A percentile compares a stretch with the other conserved stretches of the same genome.
phyloP scores from a whole-genome alignment of 805 yeast genomes.

The Candida lessepsii region DNA sequence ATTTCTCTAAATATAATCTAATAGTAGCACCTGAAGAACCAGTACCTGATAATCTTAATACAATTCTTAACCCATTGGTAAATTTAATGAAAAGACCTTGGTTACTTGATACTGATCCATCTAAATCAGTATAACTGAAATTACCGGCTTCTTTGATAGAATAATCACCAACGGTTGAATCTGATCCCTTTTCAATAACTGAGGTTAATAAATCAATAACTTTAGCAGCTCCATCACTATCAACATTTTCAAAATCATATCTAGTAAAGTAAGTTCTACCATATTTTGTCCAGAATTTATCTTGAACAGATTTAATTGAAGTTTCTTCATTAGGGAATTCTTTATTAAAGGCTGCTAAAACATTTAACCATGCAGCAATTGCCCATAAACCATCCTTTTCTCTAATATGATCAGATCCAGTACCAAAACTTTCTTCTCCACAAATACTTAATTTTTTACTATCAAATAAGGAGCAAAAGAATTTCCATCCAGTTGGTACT shows the following conservation, averaged over 20 bases:
- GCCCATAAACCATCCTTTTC: conserved; percentile 99
- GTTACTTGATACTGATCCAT: conserved; percentile 81
- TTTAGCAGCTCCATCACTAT: conserved; percentile 68
- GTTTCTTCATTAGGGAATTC: conserved; percentile 54
- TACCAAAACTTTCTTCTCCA: conserved; percentile 98
- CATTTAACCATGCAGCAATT: conserved; percentile 93
- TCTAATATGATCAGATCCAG: conserved; percentile 95
- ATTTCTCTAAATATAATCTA: conserved; percentile 85
- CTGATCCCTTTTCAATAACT: conserved; percentile 35
- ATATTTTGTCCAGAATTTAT: conserved; percentile 83
- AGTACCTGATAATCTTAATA: conserved; percentile 91
- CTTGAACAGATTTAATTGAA: conserved; percentile 77
- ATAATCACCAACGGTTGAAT: conserved; percentile 49
- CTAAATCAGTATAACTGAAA: conserved; percentile 89
- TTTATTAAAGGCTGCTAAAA: conserved; percentile 78
- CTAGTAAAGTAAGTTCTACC: conserved; percentile 98
- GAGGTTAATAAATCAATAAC: conserved; percentile 50
- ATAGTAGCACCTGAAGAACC: conserved; percentile 98
- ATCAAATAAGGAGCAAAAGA: conserved; percentile 93
- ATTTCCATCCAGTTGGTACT: conserved; percentile 99
- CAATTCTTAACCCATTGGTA: conserved; percentile 77
- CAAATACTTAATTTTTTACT: conserved; percentile 91
- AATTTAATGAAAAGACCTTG: conserved; percentile 89
- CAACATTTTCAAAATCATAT: conserved; percentile 87
- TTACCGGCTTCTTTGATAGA: conserved; percentile 77